Percentiles rank a stretch among this genome's conserved stretches.
Evolutionary conservation across 768 basidiomycete species (phyloP).

Genomic region (Inosperma sp.): DNA sequence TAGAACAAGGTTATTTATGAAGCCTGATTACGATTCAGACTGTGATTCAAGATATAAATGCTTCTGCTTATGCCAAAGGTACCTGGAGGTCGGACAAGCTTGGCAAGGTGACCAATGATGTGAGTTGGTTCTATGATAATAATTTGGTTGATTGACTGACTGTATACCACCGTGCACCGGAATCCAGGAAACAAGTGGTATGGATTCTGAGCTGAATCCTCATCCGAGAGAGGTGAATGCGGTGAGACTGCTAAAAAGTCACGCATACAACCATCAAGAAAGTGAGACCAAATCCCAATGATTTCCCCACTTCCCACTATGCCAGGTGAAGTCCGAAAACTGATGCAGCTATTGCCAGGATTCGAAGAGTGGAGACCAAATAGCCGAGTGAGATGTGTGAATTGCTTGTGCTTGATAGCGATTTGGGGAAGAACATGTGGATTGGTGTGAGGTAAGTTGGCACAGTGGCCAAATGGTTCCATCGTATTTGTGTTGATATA

Average conservation of each 20-base stretch:
- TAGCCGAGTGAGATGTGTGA: constrained; percentile 2
- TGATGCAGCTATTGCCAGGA: constrained; percentile 7
- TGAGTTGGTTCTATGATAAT: background rate
- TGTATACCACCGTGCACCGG: background rate
- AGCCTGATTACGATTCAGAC: constrained; percentile 6
- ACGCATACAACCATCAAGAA: constrained; percentile 1
- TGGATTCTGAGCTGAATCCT: background rate
- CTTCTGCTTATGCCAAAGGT: constrained; percentile 9
- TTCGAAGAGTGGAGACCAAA: constrained; percentile 1
- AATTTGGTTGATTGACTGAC: background rate
- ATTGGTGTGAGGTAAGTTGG: constrained; percentile 6
- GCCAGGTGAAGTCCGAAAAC: constrained; percentile 2
- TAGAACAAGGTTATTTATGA: background rate
- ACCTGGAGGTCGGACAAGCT: constrained; percentile 5
- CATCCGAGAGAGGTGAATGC: background rate
- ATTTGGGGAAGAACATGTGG: constrained; percentile 1
- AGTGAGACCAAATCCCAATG: constrained; percentile 1
- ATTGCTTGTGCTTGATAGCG: constrained; percentile 1
- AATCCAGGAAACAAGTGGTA: constrained; percentile 1
- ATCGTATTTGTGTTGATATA: background rate
- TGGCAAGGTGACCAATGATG: constrained; percentile 5
- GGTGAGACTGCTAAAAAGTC: constrained; percentile 10
- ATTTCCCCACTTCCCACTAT: background rate
- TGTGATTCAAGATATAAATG: constrained; percentile 12
- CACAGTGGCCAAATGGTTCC: constrained; percentile 2